phyloP scores from a whole-genome alignment of 2,329 filamentous ascomycete genomes.

The Fusarium tricinctum region DNA sequence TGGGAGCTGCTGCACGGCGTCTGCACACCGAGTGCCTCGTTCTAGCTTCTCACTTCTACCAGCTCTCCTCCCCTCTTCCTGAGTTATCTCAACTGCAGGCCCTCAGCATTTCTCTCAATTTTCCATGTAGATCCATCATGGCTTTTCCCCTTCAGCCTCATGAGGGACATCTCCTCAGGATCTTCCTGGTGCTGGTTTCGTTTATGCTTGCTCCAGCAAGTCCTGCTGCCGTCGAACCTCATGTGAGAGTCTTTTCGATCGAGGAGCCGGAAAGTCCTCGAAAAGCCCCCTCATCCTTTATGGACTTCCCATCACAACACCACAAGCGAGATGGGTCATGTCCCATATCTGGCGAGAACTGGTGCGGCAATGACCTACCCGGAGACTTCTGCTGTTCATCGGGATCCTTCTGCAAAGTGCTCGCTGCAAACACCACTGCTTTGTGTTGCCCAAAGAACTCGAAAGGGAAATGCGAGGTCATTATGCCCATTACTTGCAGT shows the following conservation, averaged over 20 bases:
- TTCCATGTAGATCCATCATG: slow-evolving; percentile 47
- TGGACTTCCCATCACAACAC: slow-evolving; percentile 24
- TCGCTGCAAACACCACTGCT: slow-evolving; percentile 48
- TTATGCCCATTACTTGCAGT: slow-evolving; percentile 45
- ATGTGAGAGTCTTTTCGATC: slow-evolving; percentile 30
- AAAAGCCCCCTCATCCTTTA: slow-evolving; percentile 6
- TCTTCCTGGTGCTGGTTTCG: slow-evolving; percentile 41
- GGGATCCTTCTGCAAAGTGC: slow-evolving; percentile 39
- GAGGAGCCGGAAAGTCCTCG: slow-evolving; percentile 29
- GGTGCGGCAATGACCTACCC: slow-evolving; percentile 41
- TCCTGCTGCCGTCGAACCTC: slow-evolving; percentile 35
- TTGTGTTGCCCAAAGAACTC: slow-evolving; percentile 46
- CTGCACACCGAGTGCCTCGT: slow-evolving; percentile 32
- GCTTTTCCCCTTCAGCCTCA: slow-evolving; percentile 37
- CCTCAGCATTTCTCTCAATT: slow-evolving; percentile 12
- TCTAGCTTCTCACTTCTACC: slow-evolving; percentile 32
- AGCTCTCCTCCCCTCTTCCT: slow-evolving; percentile 22
- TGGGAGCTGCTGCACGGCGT: slow-evolving; percentile 38
- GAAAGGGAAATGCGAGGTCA: slow-evolving; percentile 33
- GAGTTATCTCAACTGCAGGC: slow-evolving; percentile 11
- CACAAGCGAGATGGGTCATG: slow-evolving; percentile 41
- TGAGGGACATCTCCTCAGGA: slow-evolving; percentile 35
- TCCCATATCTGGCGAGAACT: slow-evolving; percentile 31
- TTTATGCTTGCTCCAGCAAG: slow-evolving; percentile 39
- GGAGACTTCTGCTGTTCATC: slow-evolving; percentile 45